These are phyloP conservation scores for Coleophoma eucalyptorum DNA, from an alignment of 2,329 filamentous ascomycete species.

Conservation along the genomic window DNA sequence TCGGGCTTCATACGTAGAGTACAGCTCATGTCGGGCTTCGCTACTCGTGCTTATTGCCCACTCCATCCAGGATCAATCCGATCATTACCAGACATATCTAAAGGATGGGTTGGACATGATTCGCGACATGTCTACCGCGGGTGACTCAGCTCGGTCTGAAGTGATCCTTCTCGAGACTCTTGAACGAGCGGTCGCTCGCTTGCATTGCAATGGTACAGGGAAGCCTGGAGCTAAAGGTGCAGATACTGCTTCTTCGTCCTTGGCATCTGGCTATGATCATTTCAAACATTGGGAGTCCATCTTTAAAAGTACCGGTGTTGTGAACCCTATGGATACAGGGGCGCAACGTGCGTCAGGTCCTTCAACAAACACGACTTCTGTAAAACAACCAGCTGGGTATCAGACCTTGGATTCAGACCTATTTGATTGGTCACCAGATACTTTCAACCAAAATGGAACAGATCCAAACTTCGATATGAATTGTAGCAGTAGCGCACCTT, in stretches of 20 bases:
- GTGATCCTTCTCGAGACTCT: constrained; percentile 27
- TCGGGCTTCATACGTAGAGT: constrained; percentile 29
- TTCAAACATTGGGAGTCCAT: background rate
- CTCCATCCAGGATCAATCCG: constrained; percentile 21
- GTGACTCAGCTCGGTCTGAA: constrained; percentile 28
- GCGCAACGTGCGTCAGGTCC: no score
- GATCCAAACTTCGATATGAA: no score
- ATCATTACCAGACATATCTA: constrained; percentile 17
- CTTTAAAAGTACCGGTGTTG: background rate
- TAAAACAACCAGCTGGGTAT: no score
- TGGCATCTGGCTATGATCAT: background rate
- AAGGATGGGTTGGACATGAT: constrained; percentile 25
- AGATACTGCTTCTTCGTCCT: background rate
- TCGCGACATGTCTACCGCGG: constrained; percentile 25
- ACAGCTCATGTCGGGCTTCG: constrained; percentile 30
- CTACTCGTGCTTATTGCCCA: constrained; percentile 30
- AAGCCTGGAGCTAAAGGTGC: background rate
- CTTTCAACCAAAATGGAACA: no score
- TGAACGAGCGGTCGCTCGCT: constrained; percentile 16
- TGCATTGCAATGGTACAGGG: background rate
- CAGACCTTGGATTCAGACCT: no score
- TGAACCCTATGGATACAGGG: background rate
- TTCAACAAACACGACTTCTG: no score
- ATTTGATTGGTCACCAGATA: no score
- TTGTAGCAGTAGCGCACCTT: no score